Base-by-base conservation (phyloP, 192 early-diverging fungal genomes). In the Rhizoclosmatium globosum region DNA sequence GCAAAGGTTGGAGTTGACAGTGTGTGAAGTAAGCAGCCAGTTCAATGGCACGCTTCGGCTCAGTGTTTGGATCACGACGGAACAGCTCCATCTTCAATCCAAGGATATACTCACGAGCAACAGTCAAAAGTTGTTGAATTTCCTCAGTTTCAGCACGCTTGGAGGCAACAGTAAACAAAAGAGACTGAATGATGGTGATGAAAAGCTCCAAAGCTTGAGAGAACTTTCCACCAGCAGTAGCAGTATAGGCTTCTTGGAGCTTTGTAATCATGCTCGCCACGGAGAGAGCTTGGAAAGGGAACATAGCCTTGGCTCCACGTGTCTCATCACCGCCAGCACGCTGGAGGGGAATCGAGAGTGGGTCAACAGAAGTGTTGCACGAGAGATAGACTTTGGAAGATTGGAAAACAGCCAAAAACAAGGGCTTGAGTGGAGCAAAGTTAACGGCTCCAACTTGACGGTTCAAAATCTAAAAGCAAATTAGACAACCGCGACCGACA, bases 21-120 rank as follows among this genome's bases (percentile, higher is more conserved):
- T 97, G 94, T 2, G 98, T 96, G 81, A 97, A 98, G 85, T 97
- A 99, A 0, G 95, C 95, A 0, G 96, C 95, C 45, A 99, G 87
- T 80, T 98, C 98, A 9, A 98, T 81, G 31, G 86, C 87, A 44
- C 94, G 89, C 73, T 94, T 95, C 78, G 58, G 82, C 71, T 82
- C 84, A 50, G 65, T 88, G 50, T 85, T 90, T 66, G 86, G 87
- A 21, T 88, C 87, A 43, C 92, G 90, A 42, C 95, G 94, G 58
- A 83, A 88, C 66, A 93, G 86, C 79, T 97, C 97, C 83, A 99
- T 93, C 62, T 87, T 89, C 50, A 95, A 79, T 45, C 95, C 98
- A 39, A 96, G 79, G n/a, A 97, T 88, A 84, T 99, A 99, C 82
- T 98, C 96, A 43, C 95, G 92, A 69, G 92, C 93, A 41, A 94